A percentile compares a stretch with the other conserved stretches of the same genome.
Conservation (phyloP, 1,284 basidiomycete species). For the Ustilago esculenta region DNA sequence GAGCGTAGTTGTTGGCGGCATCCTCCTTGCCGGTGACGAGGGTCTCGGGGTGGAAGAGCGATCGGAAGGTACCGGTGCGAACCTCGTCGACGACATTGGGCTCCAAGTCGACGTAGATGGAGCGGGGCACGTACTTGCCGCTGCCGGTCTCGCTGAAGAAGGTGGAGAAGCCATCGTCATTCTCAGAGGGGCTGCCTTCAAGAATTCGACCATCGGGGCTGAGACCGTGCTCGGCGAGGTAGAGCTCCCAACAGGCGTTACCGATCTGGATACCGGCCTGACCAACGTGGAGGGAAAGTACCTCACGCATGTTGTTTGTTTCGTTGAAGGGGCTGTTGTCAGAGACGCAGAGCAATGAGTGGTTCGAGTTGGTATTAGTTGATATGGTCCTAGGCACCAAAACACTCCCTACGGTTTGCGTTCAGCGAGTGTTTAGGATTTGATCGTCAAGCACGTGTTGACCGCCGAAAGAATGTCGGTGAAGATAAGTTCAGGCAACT, state of each 20-base stretch:
- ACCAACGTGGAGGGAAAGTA: conserved; percentile 92
- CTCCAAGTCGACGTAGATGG: conserved; percentile 94
- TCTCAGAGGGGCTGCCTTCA: conserved; percentile 76
- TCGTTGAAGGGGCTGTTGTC: conserved; percentile 10
- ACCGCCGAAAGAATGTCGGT: too few relatives aligned
- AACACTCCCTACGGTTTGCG: too few relatives aligned
- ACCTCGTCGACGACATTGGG: conserved; percentile 97
- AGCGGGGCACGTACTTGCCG: conserved; percentile 89
- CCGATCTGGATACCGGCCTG: conserved; percentile 87
- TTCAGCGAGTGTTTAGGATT: too few relatives aligned
- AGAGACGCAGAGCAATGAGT: too few relatives aligned
- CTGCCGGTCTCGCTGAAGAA: conserved; percentile 72
- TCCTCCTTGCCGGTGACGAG: conserved; percentile 99
- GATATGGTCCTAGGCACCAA: too few relatives aligned
- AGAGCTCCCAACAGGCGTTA: conserved; percentile 80
- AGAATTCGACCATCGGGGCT: conserved; percentile 66
- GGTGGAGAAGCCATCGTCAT: conserved; percentile 93
- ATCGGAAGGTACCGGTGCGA: conserved; percentile 90
- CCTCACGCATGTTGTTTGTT: conserved; percentile 69
- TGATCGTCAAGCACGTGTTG: too few relatives aligned
- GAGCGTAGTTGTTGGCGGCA: conserved; percentile 92
- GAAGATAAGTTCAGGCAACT: too few relatives aligned
- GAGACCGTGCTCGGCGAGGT: conserved; percentile 97
- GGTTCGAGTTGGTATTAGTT: too few relatives aligned
- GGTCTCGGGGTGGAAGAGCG: conserved; percentile 98